Evolutionary conservation across 257 asterid genomes (phyloP).

Genomic region (Solanum ossicruentum): DNA sequence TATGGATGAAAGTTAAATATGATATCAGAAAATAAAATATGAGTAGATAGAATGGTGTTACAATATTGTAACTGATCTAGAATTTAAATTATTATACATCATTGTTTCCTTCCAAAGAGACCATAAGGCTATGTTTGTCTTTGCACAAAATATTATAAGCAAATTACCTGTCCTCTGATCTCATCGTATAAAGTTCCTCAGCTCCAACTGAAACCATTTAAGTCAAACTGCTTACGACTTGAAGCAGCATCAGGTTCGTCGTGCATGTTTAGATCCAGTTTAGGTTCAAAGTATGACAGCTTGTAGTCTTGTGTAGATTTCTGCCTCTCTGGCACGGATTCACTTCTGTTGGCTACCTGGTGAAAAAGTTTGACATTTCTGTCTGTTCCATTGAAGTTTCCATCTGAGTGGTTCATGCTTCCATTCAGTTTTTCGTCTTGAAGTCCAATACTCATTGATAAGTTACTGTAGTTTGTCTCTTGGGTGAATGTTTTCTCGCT

Average conservation of each 20-base stretch:
- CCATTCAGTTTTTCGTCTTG: conserved; percentile 36
- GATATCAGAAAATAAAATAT: background rate
- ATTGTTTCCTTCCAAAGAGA: background rate
- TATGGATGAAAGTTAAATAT: background rate
- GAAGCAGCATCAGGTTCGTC: conserved; percentile 45
- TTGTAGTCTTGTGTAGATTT: conserved; percentile 24
- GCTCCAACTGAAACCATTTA: conserved; percentile 57
- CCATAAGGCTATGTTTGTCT: background rate
- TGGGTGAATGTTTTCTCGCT: conserved; percentile 17
- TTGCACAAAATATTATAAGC: background rate
- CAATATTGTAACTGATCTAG: background rate
- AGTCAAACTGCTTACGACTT: conserved; percentile 56
- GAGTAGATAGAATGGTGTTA: background rate
- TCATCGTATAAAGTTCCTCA: conserved; percentile 10
- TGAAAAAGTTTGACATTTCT: conserved; percentile 10
- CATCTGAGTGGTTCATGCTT: conserved; percentile 3
- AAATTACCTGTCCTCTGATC: background rate
- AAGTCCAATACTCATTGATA: conserved; percentile 63
- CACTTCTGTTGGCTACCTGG: conserved; percentile 1
- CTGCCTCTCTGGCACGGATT: conserved; percentile 27
- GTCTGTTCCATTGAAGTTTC: conserved; percentile 19
- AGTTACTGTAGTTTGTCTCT: conserved; percentile 21
- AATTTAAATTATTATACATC: background rate
- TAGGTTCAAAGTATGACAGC: conserved; percentile 34
- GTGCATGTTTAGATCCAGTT: conserved; percentile 62